Percentiles rank a stretch among this genome's conserved stretches.
Conservation (phyloP, 2,329 filamentous ascomycete species). For the Exophiala calicioides region DNA sequence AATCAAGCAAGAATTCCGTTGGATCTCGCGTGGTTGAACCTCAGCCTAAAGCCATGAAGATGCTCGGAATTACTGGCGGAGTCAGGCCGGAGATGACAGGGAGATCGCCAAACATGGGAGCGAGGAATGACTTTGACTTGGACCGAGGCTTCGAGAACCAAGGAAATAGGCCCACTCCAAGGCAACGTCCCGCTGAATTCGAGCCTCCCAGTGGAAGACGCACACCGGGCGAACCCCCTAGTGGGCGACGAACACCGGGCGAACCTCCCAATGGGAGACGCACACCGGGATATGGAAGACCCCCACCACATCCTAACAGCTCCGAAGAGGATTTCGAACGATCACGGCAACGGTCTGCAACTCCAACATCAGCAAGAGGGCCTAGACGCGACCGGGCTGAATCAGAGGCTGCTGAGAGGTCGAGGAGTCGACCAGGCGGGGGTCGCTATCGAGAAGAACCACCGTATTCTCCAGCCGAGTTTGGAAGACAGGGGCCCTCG, state of each 20-base stretch:
- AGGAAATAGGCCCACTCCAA: conserved; percentile 9
- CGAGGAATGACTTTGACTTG: conserved; percentile 9
- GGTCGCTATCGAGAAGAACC: conserved; percentile 53
- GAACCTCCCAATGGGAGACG: conserved; percentile 13
- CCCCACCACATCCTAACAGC: conserved; percentile 3
- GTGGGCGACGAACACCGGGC: too few relatives aligned
- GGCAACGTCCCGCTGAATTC: conserved; percentile 16
- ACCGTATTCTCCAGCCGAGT: conserved; percentile 15
- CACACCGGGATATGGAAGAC: conserved; percentile 14
- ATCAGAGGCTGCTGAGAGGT: conserved; percentile 56
- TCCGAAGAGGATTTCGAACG: conserved; percentile 22
- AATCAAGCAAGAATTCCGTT: conserved; percentile 39
- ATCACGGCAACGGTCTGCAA: conserved; percentile 31
- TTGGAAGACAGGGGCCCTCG: conserved; percentile 11
- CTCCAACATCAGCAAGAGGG: conserved; percentile 24
- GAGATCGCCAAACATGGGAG: conserved; percentile 13
- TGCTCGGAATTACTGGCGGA: conserved; percentile 40
- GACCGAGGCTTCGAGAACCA: conserved; percentile 17
- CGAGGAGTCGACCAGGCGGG: conserved; percentile 55
- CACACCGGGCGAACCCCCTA: too few relatives aligned
- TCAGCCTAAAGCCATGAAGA: conserved; percentile 41
- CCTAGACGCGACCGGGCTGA: conserved; percentile 53
- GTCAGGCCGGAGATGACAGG: conserved; percentile 9
- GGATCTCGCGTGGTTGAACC: conserved; percentile 35
- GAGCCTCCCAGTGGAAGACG: conserved; percentile 13